A percentile compares a stretch with the other conserved stretches of the same genome.
phyloP scores from a whole-genome alignment of 1,284 basidiomycete species.

The Inonotus hispidus region DNA sequence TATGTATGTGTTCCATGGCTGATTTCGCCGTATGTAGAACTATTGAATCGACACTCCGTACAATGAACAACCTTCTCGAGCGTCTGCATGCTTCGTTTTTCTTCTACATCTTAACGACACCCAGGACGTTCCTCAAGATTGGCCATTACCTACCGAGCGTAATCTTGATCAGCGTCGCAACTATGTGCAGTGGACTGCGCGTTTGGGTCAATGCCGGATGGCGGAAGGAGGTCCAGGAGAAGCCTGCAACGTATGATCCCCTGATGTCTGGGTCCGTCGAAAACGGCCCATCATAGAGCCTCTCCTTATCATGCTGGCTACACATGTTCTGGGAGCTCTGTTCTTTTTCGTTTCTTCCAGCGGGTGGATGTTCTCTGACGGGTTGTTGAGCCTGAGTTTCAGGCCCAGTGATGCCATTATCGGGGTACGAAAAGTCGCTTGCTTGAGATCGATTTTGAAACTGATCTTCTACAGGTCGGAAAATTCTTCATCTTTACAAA shows the following conservation, averaged over 20 bases:
- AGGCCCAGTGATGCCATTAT: constrained; percentile 1
- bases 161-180: constrained; percentile 72
- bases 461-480: not conserved
- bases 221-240: constrained; percentile 27
- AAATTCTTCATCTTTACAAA: constrained; percentile 17
- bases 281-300: constrained; percentile 46
- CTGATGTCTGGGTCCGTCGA: constrained; percentile 32
- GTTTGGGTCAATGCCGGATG: constrained; percentile 69
- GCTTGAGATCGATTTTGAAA: not conserved
- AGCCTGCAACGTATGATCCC: constrained; percentile 19
- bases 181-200: constrained; percentile 77
- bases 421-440: not conserved
- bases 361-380: constrained; percentile 31
- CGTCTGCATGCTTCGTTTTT: constrained; percentile 94
- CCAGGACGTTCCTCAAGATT: constrained; percentile 81
- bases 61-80: constrained; percentile 89
- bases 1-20: not conserved
- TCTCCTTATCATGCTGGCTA: constrained; percentile 47
- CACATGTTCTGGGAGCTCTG: constrained; percentile 46
- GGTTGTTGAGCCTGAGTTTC: not conserved
- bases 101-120: constrained; percentile 81
- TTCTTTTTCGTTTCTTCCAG: constrained; percentile 43
- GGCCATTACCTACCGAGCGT: constrained; percentile 85
- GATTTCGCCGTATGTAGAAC: constrained; percentile 39
- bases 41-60: constrained; percentile 81